Conservation (phyloP, 495 filamentous ascomycete species). For the Neurospora sp. region DNA sequence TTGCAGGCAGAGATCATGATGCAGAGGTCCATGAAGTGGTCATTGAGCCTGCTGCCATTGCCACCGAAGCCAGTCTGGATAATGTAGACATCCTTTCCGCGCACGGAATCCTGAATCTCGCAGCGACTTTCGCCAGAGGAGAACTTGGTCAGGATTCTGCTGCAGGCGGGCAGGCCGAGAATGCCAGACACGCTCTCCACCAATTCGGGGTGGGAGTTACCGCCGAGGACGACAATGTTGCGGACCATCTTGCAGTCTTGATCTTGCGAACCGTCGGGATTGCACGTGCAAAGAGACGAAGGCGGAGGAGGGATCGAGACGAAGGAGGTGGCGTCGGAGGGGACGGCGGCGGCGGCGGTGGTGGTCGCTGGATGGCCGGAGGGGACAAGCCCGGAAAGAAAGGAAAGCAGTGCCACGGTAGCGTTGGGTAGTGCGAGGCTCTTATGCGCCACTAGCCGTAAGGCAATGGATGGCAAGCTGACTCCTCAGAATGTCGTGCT, state of each 20-base stretch:
- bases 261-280: not conserved
- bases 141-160: constrained; percentile 83
- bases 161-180: constrained; percentile 74
- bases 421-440: not conserved
- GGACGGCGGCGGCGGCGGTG: not conserved
- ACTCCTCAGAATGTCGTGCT: not conserved
- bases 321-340: not conserved
- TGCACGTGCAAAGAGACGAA: not conserved
- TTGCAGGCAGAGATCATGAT: constrained; percentile 98
- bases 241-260: constrained; percentile 63
- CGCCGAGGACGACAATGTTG: constrained; percentile 91
- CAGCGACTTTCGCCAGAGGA: constrained; percentile 89
- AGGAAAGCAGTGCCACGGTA: not conserved
- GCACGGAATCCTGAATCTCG: constrained; percentile 91
- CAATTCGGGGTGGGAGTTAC: constrained; percentile 85
- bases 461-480: not conserved
- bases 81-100: constrained; percentile 97
- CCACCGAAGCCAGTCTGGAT: constrained; percentile 64
- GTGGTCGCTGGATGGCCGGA: not conserved
- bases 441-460: not conserved
- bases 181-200: constrained; percentile 78
- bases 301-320: not conserved
- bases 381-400: not conserved
- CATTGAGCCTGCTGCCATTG: constrained; percentile 57
- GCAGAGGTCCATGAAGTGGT: constrained; percentile 89